phyloP scores from a whole-genome alignment of 2,329 filamentous ascomycete species.

The Hypoxylon sp. region DNA sequence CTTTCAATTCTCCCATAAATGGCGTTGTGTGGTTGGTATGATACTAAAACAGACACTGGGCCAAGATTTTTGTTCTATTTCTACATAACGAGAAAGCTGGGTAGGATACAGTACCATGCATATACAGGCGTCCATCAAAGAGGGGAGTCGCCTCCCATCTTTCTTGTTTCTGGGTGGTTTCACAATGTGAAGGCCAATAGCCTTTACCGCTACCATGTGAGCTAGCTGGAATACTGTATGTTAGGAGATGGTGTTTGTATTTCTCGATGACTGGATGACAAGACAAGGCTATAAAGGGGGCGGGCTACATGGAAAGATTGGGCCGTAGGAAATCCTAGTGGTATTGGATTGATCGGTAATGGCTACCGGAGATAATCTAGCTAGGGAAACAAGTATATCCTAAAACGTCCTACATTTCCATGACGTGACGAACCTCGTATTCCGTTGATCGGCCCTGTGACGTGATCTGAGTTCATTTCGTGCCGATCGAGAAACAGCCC shows the following conservation, averaged over 20 bases:
- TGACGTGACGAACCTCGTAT: constrained; percentile 13
- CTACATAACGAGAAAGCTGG: constrained; percentile 43
- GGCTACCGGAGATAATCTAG: constrained; percentile 34
- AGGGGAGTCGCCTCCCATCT: constrained; percentile 43
- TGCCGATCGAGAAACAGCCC: constrained; percentile 13
- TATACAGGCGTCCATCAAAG: constrained; percentile 51
- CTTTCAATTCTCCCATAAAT: constrained; percentile 31
- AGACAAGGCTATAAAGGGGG: constrained; percentile 24
- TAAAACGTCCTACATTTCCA: constrained; percentile 7
- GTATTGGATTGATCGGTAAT: constrained; percentile 33
- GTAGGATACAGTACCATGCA: constrained; percentile 47
- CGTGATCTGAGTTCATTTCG: background rate
- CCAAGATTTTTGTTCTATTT: constrained; percentile 41
- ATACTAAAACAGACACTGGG: constrained; percentile 42
- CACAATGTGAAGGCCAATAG: constrained; percentile 21
- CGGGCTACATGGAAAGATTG: constrained; percentile 9
- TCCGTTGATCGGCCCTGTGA: constrained; percentile 7
- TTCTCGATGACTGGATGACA: constrained; percentile 40
- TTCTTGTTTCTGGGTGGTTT: constrained; percentile 34
- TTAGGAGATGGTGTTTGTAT: constrained; percentile 23
- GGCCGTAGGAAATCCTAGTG: constrained; percentile 11
- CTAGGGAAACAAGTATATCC: constrained; percentile 32
- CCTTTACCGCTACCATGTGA: constrained; percentile 18
- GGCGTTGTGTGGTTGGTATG: constrained; percentile 43
- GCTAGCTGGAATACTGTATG: constrained; percentile 35